Evolutionary conservation across 1,139 yeast species (phyloP), one percentile per base, ranked within the genome.

Genomic region (Suhomyces coccinellae): DNA sequence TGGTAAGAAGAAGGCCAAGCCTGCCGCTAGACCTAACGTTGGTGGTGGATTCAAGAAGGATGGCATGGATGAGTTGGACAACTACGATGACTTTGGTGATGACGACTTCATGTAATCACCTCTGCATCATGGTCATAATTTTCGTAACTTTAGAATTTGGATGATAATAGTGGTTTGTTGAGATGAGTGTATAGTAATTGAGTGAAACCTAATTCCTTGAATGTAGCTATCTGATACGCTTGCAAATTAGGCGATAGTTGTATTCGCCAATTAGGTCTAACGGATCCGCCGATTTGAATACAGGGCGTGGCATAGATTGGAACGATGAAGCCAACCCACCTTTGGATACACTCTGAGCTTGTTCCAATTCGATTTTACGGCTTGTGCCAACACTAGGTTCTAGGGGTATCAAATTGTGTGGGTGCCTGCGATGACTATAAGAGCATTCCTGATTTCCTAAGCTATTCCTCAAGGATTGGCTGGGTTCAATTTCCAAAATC

Each of bases 1-100:
- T 28, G 97, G 97, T 61, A 89, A 88, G 78, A 87, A 89, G 82
- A 90, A 91, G 80, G 91, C 84, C 52, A 90, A 89, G 75, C 77
- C 79, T 27, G 80, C 82, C 28, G 82, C 77, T 28, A 87, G 87
- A 56, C 81, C 91, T 41, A 84, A 87, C 62, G 80, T 85, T 57
- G 86, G 86, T 50, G 85, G 86, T 48, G 82, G 85, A 6, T 88
- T 87, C 78, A 85, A 87, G 70, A 90, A 87, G 60, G 83, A 83
- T 57, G 80, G 75, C 40, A 76, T 79, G 55, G 95, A 85, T 56
- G 82, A 81, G 49, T 55, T 68, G 62, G 70, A 54, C 34, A 71
- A 73, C 61, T 75, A 67, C 61, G 80, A 77, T 56, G 85, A 83
- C 52, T 70, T 76, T 51, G 82, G 71, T 48, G 97, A 87, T 63